phyloP scores from a whole-genome alignment of 192 early-diverging fungal genomes.

The Gaertneriomyces sp. region DNA sequence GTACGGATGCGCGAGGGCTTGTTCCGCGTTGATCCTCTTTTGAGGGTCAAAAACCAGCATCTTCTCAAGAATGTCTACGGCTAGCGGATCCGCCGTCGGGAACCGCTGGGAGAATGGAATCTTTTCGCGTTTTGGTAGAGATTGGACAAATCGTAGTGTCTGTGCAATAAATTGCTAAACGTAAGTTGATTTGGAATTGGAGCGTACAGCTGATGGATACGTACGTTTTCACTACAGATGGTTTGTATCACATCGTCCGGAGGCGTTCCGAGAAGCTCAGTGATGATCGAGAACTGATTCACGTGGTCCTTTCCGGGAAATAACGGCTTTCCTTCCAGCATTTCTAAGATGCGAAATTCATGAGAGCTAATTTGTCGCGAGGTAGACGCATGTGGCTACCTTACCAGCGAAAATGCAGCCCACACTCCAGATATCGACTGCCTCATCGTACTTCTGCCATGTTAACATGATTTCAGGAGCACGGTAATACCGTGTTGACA shows the following conservation, averaged over 20 bases:
- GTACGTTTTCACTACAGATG: constrained; percentile 86
- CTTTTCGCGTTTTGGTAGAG: constrained; percentile 72
- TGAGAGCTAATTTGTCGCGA: not conserved
- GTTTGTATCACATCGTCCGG: constrained; percentile 88
- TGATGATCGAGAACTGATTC: constrained; percentile 94
- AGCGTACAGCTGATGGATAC: not conserved
- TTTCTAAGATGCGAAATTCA: constrained; percentile 54
- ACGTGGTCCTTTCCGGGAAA: constrained; percentile 97
- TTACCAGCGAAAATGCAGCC: constrained; percentile 88
- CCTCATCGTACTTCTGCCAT: constrained; percentile 95
- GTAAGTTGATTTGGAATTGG: not conserved
- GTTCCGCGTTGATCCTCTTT: constrained; percentile 80
- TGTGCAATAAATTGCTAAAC: constrained; percentile 15
- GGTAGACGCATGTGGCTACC: not conserved
- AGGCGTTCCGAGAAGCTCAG: constrained; percentile 86
- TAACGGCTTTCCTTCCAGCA: constrained; percentile 91
- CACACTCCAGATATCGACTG: constrained; percentile 93
- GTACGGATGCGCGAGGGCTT: constrained; percentile 87
- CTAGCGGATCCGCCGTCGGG: constrained; percentile 71
- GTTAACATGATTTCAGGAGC: constrained; percentile 98
- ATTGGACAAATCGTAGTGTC: constrained; percentile 90
- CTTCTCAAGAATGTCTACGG: constrained; percentile 80
- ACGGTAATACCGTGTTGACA: constrained; percentile 94
- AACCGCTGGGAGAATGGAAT: constrained; percentile 81
- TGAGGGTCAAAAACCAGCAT: constrained; percentile 93